Evolutionary conservation across 2,329 filamentous ascomycete genomes (phyloP).

Genomic region (Diaporthe destruens): DNA sequence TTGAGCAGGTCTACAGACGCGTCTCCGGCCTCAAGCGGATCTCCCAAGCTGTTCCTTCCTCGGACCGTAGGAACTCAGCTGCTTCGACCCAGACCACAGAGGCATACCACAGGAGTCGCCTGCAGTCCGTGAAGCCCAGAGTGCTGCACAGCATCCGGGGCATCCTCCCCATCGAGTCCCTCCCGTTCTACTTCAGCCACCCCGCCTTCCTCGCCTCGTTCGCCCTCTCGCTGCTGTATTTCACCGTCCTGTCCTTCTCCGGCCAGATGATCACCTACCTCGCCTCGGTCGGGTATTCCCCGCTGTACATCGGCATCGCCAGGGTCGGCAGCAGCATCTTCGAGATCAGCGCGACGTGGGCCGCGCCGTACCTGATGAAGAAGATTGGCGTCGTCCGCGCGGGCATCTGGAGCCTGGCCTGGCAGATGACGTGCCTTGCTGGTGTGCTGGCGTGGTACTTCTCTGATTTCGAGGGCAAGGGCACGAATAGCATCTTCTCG

Average conservation of each 20-base stretch:
- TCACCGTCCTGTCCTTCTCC: constrained; percentile 70
- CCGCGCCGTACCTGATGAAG: constrained; percentile 67
- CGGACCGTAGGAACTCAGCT: background rate
- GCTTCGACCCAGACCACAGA: background rate
- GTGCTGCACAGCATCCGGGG: constrained; percentile 32
- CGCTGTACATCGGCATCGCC: constrained; percentile 65
- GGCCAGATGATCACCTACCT: constrained; percentile 77
- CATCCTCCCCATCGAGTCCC: constrained; percentile 46
- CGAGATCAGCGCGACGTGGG: constrained; percentile 72
- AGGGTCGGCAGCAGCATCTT: constrained; percentile 65
- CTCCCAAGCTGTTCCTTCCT: background rate
- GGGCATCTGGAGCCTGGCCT: constrained; percentile 78
- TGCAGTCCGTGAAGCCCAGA: constrained; percentile 3
- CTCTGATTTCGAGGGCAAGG: constrained; percentile 43
- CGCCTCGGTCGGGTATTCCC: constrained; percentile 64
- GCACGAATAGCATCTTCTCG: constrained; percentile 50
- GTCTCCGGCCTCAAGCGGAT: constrained; percentile 43
- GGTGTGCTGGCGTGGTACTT: constrained; percentile 60
- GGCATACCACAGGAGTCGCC: background rate
- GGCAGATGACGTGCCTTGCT: constrained; percentile 71
- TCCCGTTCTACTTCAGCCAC: constrained; percentile 64
- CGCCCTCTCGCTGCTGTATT: constrained; percentile 69
- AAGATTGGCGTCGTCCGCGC: constrained; percentile 70
- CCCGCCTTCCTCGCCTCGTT: constrained; percentile 72
- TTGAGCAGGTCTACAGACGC: constrained; percentile 53